phyloP scores from a whole-genome alignment of 768 basidiomycete genomes.

The Auricularia auricula-judae region DNA sequence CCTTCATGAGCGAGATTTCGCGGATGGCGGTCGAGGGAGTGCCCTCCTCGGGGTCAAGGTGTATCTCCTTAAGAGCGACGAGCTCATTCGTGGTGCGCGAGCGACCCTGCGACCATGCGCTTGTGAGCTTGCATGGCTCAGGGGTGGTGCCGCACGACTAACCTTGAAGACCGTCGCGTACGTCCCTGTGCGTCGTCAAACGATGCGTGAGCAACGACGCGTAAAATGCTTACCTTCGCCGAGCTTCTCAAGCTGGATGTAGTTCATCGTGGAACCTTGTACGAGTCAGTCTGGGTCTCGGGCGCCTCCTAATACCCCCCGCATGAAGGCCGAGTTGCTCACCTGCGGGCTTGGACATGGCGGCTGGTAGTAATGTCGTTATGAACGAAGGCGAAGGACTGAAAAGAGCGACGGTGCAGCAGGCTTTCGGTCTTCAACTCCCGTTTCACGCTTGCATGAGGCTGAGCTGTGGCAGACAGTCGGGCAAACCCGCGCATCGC shows the following conservation, averaged over 20 bases:
- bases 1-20: conserved; percentile 99
- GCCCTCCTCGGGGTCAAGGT: conserved; percentile 97
- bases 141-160: conserved; percentile 8
- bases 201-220: not conserved
- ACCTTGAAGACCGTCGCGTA: conserved; percentile 99
- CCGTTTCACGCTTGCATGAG: not conserved
- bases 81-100: conserved; percentile 97
- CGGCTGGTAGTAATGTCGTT: not conserved
- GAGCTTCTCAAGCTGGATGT: conserved; percentile 74
- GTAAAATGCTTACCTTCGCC: conserved; percentile 31
- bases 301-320: too few species aligned
- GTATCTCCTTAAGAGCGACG: conserved; percentile 97
- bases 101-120: conserved; percentile 49
- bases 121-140: not conserved
- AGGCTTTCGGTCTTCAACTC: not conserved
- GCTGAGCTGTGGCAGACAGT: not conserved
- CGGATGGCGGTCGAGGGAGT: conserved; percentile 98
- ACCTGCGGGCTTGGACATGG: not conserved
- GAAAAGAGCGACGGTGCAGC: not conserved
- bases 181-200: conserved; percentile 40
- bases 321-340: too few species aligned
- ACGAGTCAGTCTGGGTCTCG: not conserved
- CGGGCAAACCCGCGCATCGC: too few species aligned
- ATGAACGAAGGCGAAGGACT: not conserved
- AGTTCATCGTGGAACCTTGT: not conserved